phyloP scores from a whole-genome alignment of 768 basidiomycete species.

The Tubosaeta sp. region DNA sequence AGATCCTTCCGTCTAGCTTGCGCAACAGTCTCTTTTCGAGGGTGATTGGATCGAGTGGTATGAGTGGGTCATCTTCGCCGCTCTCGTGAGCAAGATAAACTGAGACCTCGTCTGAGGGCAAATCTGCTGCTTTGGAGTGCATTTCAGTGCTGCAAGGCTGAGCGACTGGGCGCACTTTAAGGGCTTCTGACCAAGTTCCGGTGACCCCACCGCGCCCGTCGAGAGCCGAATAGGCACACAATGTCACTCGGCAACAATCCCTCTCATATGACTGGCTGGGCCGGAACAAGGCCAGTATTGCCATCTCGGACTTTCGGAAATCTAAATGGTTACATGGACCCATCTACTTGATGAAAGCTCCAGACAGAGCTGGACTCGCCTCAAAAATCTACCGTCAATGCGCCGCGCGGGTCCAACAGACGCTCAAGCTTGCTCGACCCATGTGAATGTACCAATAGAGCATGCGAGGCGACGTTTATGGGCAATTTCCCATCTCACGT shows the following conservation, averaged over 20 bases:
- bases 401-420: too few relatives aligned
- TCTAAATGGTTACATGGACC: too few relatives aligned
- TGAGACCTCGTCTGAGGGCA: constrained; percentile 4
- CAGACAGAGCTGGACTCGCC: too few relatives aligned
- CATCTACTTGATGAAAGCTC: too few relatives aligned
- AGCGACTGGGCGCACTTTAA: neutral
- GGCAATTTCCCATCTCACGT: constrained; percentile 5
- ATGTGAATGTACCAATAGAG: too few relatives aligned
- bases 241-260: neutral
- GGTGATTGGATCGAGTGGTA: constrained; percentile 10
- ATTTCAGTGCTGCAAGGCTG: constrained; percentile 3
- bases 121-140: constrained; percentile 14
- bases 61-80: constrained; percentile 18
- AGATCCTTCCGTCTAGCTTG: constrained; percentile 63
- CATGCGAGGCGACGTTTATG: constrained; percentile 5
- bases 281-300: too few relatives aligned
- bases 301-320: neutral
- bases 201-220: neutral
- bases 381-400: too few relatives aligned
- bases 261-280: neutral
- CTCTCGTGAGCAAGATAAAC: neutral
- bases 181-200: neutral
- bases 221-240: neutral
- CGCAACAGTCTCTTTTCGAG: constrained; percentile 55
- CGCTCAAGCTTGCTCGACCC: too few relatives aligned